Evolutionary conservation across 1,139 yeast species (phyloP), one percentile per base, ranked within the genome.

Genomic region (Suhomyces maxii): DNA sequence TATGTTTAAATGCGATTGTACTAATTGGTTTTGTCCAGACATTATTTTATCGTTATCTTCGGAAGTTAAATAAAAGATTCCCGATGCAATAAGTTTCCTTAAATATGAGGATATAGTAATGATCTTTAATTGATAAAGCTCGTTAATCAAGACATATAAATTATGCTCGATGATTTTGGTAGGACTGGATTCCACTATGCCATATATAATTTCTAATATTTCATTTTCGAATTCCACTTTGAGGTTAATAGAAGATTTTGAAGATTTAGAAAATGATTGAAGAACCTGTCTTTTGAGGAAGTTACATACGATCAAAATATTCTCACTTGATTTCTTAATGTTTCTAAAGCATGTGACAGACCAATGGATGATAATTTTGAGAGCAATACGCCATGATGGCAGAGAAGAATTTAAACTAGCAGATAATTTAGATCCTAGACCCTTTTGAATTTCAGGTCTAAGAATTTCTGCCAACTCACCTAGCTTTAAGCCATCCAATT

Each of bases 41-140:
- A 34, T 36, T 14, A 39, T 31, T n/a, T 38, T 39, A 26, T 44
- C 49, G 13, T 50, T 54, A 9, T 53, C 46, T 3, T 60, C 65
- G 1, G 67, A 67, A 5, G 73, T 66, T 7, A 78, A 60, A 60
- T 86, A 89, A 42, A 89, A 78, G 0, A 88, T 73, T 5, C 97
- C 97, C 1, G 95, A 84, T 5, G 97, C 89, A 43, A 90, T 89
- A 34, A 89, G 68, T 53, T 85, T 81, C 57, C 97, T 70, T 48
- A 89, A 71, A 56, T 89, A 90, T 0, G 88, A 78, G 0, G 91
- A 83, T 2, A 86, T 77, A 1, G 80, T 68, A 31, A 84, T 73
- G 26, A 84, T 62, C 40, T 78, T 76, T 40, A 78, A 62, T 35
- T 72, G 76, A 41, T 77, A 73, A 8, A 86, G 62, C 56, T 82